Percentiles rank a stretch among this genome's conserved stretches.
Conservation (phyloP, 805 yeast species). For the Yamadazyma ubonensis region DNA sequence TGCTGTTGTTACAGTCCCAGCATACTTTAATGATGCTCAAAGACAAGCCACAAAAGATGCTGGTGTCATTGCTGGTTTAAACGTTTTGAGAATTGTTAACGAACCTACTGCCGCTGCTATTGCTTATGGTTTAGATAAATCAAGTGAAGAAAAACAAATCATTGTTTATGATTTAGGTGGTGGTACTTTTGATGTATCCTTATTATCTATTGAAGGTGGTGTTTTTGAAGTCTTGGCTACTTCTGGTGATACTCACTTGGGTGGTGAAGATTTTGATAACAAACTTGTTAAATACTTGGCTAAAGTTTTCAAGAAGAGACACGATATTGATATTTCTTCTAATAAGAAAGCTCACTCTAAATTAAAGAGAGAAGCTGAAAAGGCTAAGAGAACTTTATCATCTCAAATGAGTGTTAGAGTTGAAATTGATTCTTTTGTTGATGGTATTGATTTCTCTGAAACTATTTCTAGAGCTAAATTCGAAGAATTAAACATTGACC, state of each 20-base stretch:
- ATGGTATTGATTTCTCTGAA: conserved; percentile 49
- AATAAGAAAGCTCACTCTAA: conserved; percentile 45
- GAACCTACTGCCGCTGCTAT: conserved; percentile 90
- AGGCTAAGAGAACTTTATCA: conserved; percentile 49
- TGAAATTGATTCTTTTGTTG: conserved; percentile 49
- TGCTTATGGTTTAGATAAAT: conserved; percentile 56
- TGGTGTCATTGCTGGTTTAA: conserved; percentile 93
- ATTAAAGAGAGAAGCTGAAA: conserved; percentile 49
- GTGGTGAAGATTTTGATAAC: conserved; percentile 51
- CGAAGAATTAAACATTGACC: conserved; percentile 46
- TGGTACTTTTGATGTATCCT: conserved; percentile 75
- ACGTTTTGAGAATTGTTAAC: conserved; percentile 90
- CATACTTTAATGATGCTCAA: conserved; percentile 96
- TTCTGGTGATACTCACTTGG: conserved; percentile 52
- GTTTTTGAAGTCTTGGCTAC: conserved; percentile 49
- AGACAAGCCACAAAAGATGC: conserved; percentile 99
- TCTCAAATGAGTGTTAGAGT: conserved; percentile 52
- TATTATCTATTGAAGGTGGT: conserved; percentile 54
- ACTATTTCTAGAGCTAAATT: conserved; percentile 48
- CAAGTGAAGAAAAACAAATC: conserved; percentile 53
- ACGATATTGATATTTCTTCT: conserved; percentile 39
- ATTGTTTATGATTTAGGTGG: conserved; percentile 52
- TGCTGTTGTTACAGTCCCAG: conserved; percentile 96
- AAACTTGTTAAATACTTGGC: conserved; percentile 44
- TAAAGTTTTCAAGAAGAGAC: conserved; percentile 46